A percentile compares a stretch with the other conserved stretches of the same genome.
Evolutionary conservation across 2,329 filamentous ascomycete genomes (phyloP).

Genomic region (Ophiostoma sp.): DNA sequence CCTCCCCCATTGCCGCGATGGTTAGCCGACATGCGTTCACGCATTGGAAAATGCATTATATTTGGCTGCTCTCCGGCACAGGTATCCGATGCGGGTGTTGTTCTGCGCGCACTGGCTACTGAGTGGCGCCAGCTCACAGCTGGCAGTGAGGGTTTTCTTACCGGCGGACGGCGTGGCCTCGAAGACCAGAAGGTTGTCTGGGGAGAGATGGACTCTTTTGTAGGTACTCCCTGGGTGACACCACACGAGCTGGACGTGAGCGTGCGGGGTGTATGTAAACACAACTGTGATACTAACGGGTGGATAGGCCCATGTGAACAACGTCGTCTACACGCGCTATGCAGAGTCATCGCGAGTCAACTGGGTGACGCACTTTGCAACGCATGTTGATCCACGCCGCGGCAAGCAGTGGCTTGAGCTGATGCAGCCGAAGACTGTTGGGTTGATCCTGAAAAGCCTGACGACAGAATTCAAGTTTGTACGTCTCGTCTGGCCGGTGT

Average conservation of each 20-base stretch:
- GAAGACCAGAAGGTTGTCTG: constrained; percentile 65
- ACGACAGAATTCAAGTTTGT: constrained; percentile 85
- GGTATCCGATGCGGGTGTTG: constrained; percentile 49
- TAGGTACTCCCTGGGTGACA: constrained; percentile 28
- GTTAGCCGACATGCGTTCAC: constrained; percentile 61
- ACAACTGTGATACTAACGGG: not conserved
- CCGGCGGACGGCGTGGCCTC: constrained; percentile 55
- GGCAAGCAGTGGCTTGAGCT: constrained; percentile 62
- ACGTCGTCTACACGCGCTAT: constrained; percentile 75
- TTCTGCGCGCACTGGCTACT: constrained; percentile 54
- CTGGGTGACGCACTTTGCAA: constrained; percentile 67
- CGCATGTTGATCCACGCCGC: constrained; percentile 56
- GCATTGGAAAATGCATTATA: constrained; percentile 68
- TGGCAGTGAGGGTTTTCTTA: constrained; percentile 70
- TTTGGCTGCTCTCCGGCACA: constrained; percentile 63
- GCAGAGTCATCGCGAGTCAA: constrained; percentile 77
- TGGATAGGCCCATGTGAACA: constrained; percentile 64
- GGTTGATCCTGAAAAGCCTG: constrained; percentile 74
- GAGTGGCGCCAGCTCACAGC: constrained; percentile 70
- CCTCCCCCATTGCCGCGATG: constrained; percentile 44
- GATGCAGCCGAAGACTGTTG: constrained; percentile 59
- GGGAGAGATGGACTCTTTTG: constrained; percentile 72
- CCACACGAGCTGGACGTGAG: too few species aligned
- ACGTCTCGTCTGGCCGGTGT: constrained; percentile 33
- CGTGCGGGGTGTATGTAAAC: not conserved